Evolutionary conservation across 495 filamentous ascomycete genomes (phyloP).

Genomic region (Terfezia claveryi): DNA sequence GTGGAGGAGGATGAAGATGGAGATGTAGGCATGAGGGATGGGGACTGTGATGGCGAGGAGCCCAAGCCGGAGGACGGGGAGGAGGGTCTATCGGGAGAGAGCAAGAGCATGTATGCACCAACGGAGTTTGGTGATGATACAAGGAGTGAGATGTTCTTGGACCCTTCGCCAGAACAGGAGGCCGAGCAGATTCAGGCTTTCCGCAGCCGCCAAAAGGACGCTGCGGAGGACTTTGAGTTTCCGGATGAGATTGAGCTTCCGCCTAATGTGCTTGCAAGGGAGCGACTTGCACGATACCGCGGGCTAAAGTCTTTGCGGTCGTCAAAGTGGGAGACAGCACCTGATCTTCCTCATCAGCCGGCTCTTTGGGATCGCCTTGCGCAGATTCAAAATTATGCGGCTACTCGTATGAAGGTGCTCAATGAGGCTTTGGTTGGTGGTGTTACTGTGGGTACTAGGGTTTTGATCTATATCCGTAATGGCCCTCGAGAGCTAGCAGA

Average conservation of each 20-base stretch:
- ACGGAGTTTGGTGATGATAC: constrained; percentile 51
- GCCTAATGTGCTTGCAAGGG: constrained; percentile 64
- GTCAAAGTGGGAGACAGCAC: constrained; percentile 67
- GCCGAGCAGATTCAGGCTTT: constrained; percentile 56
- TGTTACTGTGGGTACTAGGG: constrained; percentile 57
- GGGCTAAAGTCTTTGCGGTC: constrained; percentile 76
- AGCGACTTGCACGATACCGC: constrained; percentile 64
- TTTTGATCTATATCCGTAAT: constrained; percentile 55
- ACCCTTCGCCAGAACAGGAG: constrained; percentile 73
- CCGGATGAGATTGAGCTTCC: constrained; percentile 92
- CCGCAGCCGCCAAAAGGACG: constrained; percentile 54
- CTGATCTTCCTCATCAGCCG: constrained; percentile 66
- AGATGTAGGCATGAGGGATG: constrained; percentile 27
- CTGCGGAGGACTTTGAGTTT: constrained; percentile 77
- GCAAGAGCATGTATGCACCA: constrained; percentile 53
- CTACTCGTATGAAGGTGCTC: constrained; percentile 47
- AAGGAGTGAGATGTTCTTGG: constrained; percentile 74
- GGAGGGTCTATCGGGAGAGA: constrained; percentile 44
- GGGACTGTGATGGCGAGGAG: constrained; percentile 17
- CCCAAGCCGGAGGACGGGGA: constrained; percentile 47
- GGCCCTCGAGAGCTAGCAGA: constrained; percentile 39
- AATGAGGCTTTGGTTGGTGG: constrained; percentile 71
- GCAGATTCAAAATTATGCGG: constrained; percentile 62
- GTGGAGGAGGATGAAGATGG: constrained; percentile 30
- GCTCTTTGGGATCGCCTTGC: constrained; percentile 74